Conservation (phyloP, 192 early-diverging fungal species). For the Podila epigama region DNA sequence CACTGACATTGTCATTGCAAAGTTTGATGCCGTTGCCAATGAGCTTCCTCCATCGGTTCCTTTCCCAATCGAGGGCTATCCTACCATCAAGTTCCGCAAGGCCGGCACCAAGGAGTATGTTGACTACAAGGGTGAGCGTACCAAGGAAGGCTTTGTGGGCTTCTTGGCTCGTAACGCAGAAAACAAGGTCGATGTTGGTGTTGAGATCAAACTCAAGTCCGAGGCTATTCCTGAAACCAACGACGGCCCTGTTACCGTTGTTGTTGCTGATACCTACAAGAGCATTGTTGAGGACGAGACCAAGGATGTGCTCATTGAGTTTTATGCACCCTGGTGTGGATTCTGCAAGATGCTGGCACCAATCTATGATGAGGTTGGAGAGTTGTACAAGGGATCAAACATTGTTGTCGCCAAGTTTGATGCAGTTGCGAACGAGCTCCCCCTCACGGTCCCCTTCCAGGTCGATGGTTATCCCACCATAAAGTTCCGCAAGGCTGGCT, state of each 20-base stretch:
- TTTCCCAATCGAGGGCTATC: slow-evolving; percentile 85
- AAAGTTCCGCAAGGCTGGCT: slow-evolving; percentile 79
- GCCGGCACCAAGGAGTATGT: slow-evolving; percentile 72
- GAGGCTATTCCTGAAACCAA: slow-evolving; percentile 78
- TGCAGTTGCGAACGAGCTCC: slow-evolving; percentile 89
- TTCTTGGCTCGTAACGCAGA: no score
- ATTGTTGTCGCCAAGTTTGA: slow-evolving; percentile 87
- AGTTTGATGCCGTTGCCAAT: slow-evolving; percentile 93
- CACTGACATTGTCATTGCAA: slow-evolving; percentile 68
- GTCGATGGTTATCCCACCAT: slow-evolving; percentile 92
- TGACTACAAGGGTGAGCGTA: slow-evolving; percentile 82
- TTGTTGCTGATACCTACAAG: slow-evolving; percentile 83
- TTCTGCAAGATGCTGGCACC: slow-evolving; percentile 62
- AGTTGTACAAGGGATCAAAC: slow-evolving; percentile 31
- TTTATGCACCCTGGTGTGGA: slow-evolving; percentile 56
- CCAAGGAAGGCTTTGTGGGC: slow-evolving; percentile 73
- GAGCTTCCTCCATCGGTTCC: slow-evolving; percentile 75
- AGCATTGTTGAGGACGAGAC: slow-evolving; percentile 72
- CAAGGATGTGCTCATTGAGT: slow-evolving; percentile 69
- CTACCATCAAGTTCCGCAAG: slow-evolving; percentile 88
- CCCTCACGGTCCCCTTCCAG: slow-evolving; percentile 63
- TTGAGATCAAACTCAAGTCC: slow-evolving; percentile 62
- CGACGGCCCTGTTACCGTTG: slow-evolving; percentile 82
- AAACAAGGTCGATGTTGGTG: slow-evolving; percentile 65
- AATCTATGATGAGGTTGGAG: slow-evolving; percentile 65